These are phyloP conservation scores for Dothideomycetes sp. DNA, from an alignment of 2,329 filamentous ascomycete genomes.

Conservation along the genomic window DNA sequence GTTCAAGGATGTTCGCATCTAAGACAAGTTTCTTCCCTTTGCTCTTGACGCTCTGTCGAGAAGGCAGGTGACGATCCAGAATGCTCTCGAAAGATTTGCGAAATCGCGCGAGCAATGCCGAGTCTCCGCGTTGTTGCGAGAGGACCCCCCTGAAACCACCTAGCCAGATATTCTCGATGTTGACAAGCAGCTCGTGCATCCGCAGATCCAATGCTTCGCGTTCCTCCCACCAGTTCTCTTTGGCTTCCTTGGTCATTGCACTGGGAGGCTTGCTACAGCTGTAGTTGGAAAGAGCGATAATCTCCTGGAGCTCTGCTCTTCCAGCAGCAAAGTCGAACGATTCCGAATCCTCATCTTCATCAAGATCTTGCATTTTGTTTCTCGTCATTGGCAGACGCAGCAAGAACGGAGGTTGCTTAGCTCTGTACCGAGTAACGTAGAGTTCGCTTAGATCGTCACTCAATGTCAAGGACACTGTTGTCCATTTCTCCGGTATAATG, in stretches of 20 bases:
- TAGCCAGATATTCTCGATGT: conserved; percentile 88
- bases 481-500: conserved; percentile 75
- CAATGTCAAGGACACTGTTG: conserved; percentile 72
- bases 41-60: conserved; percentile 51
- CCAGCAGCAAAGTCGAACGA: conserved; percentile 73
- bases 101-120: conserved; percentile 63
- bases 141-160: conserved; percentile 95
- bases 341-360: conserved; percentile 50
- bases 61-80: conserved; percentile 77
- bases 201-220: conserved; percentile 70
- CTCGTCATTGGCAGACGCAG: conserved; percentile 76
- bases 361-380: conserved; percentile 69
- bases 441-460: conserved; percentile 77
- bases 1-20: conserved; percentile 63
- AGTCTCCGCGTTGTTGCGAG: conserved; percentile 57
- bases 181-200: conserved; percentile 67
- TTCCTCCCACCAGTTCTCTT: conserved; percentile 81
- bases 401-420: conserved; percentile 69
- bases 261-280: conserved; percentile 69
- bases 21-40: conserved; percentile 45
- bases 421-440: conserved; percentile 76
- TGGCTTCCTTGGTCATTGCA: conserved; percentile 63
- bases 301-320: conserved; percentile 67
- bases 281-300: conserved; percentile 72
- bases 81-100: conserved; percentile 68